A percentile compares a stretch with the other conserved stretches of the same genome.
Evolutionary conservation across 2,329 filamentous ascomycete species (phyloP).

Genomic region (Colletotrichum orchidophilum): DNA sequence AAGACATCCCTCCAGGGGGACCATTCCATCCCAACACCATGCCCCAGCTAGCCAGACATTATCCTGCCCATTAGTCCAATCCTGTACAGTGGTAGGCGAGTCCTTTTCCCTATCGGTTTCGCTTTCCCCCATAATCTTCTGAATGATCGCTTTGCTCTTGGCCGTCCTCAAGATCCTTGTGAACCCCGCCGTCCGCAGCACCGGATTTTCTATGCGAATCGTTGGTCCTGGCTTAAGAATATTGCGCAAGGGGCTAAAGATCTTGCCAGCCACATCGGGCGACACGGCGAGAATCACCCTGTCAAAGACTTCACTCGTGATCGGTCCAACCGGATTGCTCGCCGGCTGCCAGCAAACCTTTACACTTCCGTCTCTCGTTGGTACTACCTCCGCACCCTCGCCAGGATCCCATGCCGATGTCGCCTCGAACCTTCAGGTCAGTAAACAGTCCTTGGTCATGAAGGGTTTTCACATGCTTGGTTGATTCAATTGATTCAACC

Average conservation of each 20-base stretch:
- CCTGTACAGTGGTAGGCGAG: not conserved
- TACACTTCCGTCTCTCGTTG: conserved; percentile 38
- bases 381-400: conserved; percentile 44
- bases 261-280: conserved; percentile 58
- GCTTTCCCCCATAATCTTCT: conserved; percentile 50
- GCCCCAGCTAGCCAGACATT: conserved; percentile 65
- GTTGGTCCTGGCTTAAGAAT: conserved; percentile 57
- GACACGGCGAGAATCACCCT: conserved; percentile 63
- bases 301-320: conserved; percentile 54
- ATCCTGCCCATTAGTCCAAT: conserved; percentile 63
- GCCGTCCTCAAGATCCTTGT: conserved; percentile 61
- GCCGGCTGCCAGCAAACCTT: conserved; percentile 45
- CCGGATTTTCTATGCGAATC: conserved; percentile 56
- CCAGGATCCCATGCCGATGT: too few relatives aligned
- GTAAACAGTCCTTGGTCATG: too few relatives aligned
- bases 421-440: too few relatives aligned
- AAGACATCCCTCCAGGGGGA: conserved; percentile 68
- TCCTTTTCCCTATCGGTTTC: not conserved
- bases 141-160: conserved; percentile 57
- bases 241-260: conserved; percentile 55
- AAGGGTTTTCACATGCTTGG: too few relatives aligned
- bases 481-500: too few relatives aligned
- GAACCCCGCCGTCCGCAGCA: conserved; percentile 59
- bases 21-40: conserved; percentile 74
- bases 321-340: conserved; percentile 1